Base-by-base conservation (phyloP, 495 filamentous ascomycete genomes). In the Annulohypoxylon nitens region DNA sequence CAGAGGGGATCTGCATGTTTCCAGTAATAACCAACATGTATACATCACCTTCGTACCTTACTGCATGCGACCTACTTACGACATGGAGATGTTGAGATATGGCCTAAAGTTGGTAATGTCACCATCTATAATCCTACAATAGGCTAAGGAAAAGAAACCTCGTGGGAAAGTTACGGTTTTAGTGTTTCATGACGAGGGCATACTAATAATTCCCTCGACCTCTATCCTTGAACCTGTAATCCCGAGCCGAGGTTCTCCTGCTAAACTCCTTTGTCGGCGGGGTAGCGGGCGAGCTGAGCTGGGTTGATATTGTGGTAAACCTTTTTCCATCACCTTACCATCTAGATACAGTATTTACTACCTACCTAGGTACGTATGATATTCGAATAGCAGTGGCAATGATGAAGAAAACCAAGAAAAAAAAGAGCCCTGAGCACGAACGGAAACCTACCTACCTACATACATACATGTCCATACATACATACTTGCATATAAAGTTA, bases 41-140 rank as follows among this genome's bases (percentile, higher is more conserved):
- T 33, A 57, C 53, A 57, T 45, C 45, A 37, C 53, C 36, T 67
- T 43, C 43, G 34, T 51, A 61, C 57, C 57, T 48, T 57, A 54
- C 37, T 51, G 55, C 43, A 60, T 59, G 36, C 45, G 16, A 61
- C 53, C 39, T 67, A 53, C 34, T 20, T 61, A 47, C 34, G 66
- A 48, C 50, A 62, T 58, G 33, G 33, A 41, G 60, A 41, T 58
- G 16, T 10, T 61, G 39, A 41, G 60, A 41, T 58, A 26, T 10
- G 67, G 39, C 51, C 39, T 64, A 64, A 43, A 58, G 53, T 51
- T 70, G 45, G 60, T 23, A 64, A 58, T 64, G 60, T 41, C 30
- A 64, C 60, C 51, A 59, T 58, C 39, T 54, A 41, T 43, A 51
- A 70, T 61, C 61, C 45, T 60, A 55, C 37, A 65, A 61, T 23